A percentile compares a stretch with the other conserved stretches of the same genome.
Conservation (phyloP, 202 grass and related monocot genomes). For the Carex arenaria region DNA sequence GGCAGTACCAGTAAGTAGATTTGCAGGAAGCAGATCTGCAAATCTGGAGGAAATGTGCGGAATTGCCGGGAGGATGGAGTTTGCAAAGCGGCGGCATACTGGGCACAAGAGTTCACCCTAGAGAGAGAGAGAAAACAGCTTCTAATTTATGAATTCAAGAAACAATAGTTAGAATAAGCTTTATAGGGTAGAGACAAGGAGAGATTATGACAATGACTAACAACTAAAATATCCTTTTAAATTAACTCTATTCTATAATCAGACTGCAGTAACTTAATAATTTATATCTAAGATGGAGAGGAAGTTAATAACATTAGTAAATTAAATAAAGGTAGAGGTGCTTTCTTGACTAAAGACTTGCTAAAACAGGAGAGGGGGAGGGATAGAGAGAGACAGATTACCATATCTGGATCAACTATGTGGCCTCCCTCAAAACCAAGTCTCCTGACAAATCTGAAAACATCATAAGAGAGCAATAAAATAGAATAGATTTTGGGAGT, state of each 20-base stretch:
- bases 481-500: neutral
- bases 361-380: neutral
- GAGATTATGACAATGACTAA: neutral
- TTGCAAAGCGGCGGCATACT: conserved; percentile 93
- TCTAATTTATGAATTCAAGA: conserved; percentile 21
- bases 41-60: conserved; percentile 42
- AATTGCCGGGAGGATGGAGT: conserved; percentile 84
- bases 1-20: conserved; percentile 26
- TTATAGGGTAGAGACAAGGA: neutral
- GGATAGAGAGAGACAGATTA: conserved; percentile 20
- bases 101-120: conserved; percentile 99
- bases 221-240: neutral
- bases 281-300: neutral
- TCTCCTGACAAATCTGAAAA: conserved; percentile 76
- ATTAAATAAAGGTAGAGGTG: neutral
- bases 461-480: conserved; percentile 1
- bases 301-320: neutral
- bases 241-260: neutral
- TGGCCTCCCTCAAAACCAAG: conserved; percentile 98
- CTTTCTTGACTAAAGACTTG: neutral
- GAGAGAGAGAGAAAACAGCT: conserved; percentile 3
- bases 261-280: neutral
- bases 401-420: conserved; percentile 85
- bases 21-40: conserved; percentile 35
- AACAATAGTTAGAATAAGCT: neutral